Base-by-base conservation (phyloP, 306 rosid genomes). In the Cicer yamashitae region DNA sequence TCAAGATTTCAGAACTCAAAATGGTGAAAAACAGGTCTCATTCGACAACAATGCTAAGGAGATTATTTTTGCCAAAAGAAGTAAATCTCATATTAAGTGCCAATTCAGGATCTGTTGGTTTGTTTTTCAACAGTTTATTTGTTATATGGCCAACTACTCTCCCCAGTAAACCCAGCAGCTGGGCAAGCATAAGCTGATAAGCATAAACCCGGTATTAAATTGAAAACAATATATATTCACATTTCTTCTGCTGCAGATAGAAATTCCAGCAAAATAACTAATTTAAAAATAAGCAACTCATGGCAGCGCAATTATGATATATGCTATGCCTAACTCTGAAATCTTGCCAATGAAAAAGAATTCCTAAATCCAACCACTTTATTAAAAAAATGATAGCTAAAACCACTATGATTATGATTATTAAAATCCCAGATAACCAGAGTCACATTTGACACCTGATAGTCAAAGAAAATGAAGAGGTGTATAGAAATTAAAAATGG, bases 391-490 rank as follows among this genome's bases (percentile, higher is more conserved):
- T 22, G 48, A 20, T 20, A 22, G 44, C 70, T 38, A 61, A 15
- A 67, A 44, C 44, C 20, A 15, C 52, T n/a, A 43, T 67, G 39
- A 50, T 67, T 58, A 22, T 17, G 39, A 18, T 47, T 12, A 54
- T 46, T 53, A 10, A 44, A 38, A 63, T 74, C 39, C 15, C 58
- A 30, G 57, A 61, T 44, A 81, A 51, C 61, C 68, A 60, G 18
- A 60, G 15, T 40, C 53, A 60, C 8, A 44, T 67, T 51, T 17
- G 0, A 17, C 18, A 17, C 30, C 43, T 41, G 39, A 45, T 17
- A 56, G 39, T 44, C 48, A 76, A 44, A 53, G 63, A 60, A 39
- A 44, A 41, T 10, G 8, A 15, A 39, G 15, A 40, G 52, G 69
- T 30, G 69, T 25, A 25, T 25, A 20, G 10, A 1, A 12, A 13